Base-by-base conservation (phyloP, 352 stramenopile genomes). In the Globisporangium alternatum region DNA sequence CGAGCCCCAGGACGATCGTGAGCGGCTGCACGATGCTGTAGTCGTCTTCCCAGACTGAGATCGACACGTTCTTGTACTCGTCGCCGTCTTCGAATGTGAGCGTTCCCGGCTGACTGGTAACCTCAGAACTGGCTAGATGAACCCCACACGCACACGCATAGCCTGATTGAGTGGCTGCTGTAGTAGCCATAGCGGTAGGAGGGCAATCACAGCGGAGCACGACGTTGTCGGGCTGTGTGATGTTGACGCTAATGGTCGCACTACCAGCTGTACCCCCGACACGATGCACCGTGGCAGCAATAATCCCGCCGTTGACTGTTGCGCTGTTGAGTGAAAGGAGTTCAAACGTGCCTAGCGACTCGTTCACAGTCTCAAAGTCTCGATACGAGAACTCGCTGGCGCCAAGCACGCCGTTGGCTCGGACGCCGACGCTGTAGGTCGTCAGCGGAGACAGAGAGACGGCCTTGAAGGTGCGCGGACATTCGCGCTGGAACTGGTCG, bases 21-120 rank as follows among this genome's bases (percentile, higher is more conserved):
- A 71, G 25, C 0, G 71, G 59, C 53, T 63, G 65, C 22, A 54
- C 68, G 3, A 69, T 37, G 68, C 45, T 69, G 60, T 67, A 41
- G 67, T 79, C 68, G 52, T 80, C 69, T 45, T 83, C 70, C 69
- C 66, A 80, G 17, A 77, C 55, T 0, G 70, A 71, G 15, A 89
- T 64, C 19, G 54, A 44, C 3, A 90, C 56, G 17, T 43, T 69
- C 31, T 81, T 71, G 21, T 7, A 60, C 4, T 74, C 59, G 56
- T 89, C 70, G 2, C 76, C 79, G 56, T 90, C 81, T 6, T 73
- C 5, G 55, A 89, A 88, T 1, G 30, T 58, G 28, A 90, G 17
- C 0, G 10, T 47, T 22, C 67, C 79, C 0, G 70, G 43, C 21
- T 69, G 28, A 12, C 60, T 72, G 19, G 21, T 17, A 9, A 39